Base-by-base conservation (phyloP, 257 asterid species). In the Eucommia ulmoides region DNA sequence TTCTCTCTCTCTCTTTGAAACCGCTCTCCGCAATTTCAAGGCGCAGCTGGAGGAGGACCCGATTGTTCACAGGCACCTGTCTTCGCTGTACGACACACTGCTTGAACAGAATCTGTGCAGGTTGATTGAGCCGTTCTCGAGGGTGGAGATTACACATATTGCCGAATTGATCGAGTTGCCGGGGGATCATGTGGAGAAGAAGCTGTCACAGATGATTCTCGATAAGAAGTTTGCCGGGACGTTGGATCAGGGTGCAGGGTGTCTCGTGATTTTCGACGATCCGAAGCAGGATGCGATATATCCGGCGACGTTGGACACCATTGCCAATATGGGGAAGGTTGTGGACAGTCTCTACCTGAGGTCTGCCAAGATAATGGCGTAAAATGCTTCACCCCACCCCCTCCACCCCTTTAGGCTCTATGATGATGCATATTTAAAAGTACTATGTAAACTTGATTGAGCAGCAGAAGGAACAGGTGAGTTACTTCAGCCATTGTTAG, bases 141-240 rank as follows among this genome's bases (percentile, higher is more conserved):
- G 65, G 54, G 75, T 72, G 0, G 74, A 72, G 61, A 67, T 72
- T 16, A 63, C 55, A 22, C 74, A 67, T 52, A 60, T 72, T 63
- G 74, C 78, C 16, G 74, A 67, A 51, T 62, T 72, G 19, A 72
- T 67, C 29, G 74, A 72, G 44, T 52, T 71, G 60, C 78, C 78
- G 5, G 29, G 63, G 45, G 74, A 67, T 18, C 71, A 67, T 21
- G 74, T 67, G n/a, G 74, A 72, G 72, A 67, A 67, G 74, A 72
- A 72, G 51, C 35, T 72, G 15, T 67, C 78, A 22, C 72, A 67
- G 55, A 72, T 72, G 78, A 72, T 72, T 38, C 54, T 72, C 56
- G 78, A 72, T 45, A 72, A 67, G 74, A 67, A 67, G 61, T 72
- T 72, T 22, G 78, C 78, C 1, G 78, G 78, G 5, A 71, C 78